Percentiles rank a stretch among this genome's conserved stretches.
Conservation (phyloP, 805 yeast species). For the Candida oleophila region DNA sequence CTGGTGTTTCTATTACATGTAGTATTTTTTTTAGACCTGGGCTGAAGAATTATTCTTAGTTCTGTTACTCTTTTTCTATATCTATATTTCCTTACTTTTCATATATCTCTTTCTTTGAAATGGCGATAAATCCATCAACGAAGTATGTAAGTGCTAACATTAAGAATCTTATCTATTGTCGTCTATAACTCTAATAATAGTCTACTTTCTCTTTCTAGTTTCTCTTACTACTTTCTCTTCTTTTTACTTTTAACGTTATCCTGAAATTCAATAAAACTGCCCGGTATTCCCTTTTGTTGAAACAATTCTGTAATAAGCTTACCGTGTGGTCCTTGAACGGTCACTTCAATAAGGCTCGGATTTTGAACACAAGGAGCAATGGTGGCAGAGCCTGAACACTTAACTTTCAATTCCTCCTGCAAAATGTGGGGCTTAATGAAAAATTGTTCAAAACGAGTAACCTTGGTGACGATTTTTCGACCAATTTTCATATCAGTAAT, state of each 20-base stretch:
- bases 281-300: conserved; percentile 59
- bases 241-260: conserved; percentile 60
- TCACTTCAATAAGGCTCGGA: conserved; percentile 62
- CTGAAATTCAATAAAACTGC: conserved; percentile 61
- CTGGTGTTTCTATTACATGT: no score
- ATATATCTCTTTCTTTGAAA: no score
- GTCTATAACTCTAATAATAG: not conserved
- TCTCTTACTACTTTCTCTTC: not conserved
- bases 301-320: conserved; percentile 58
- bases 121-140: no score
- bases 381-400: conserved; percentile 88
- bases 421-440: conserved; percentile 62
- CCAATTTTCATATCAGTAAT: conserved; percentile 78
- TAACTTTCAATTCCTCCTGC: conserved; percentile 66
- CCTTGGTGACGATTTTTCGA: conserved; percentile 72
- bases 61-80: no score
- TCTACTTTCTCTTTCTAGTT: not conserved
- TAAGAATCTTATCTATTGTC: no score
- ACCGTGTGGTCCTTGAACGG: conserved; percentile 90
- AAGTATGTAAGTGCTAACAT: no score
- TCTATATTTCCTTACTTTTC: no score
- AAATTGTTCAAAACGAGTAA: conserved; percentile 68
- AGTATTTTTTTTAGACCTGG: no score
- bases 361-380: conserved; percentile 58
- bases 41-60: no score